phyloP scores from a whole-genome alignment of 441 rosid genomes.

The Gossypium gossypioides region DNA sequence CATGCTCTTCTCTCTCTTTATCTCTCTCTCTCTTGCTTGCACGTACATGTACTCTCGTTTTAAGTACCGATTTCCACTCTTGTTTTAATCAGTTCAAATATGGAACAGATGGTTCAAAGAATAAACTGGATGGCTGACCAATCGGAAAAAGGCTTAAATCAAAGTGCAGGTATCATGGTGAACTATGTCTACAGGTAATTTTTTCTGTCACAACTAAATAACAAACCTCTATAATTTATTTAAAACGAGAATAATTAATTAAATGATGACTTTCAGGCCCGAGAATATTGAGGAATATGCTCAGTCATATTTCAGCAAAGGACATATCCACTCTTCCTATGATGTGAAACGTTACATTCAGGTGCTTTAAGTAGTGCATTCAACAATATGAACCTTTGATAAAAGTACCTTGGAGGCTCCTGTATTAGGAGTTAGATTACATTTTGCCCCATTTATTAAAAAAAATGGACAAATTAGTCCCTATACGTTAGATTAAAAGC shows the following conservation, averaged over 20 bases:
- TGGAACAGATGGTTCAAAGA: slow-evolving; percentile 74
- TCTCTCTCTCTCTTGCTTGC: not conserved
- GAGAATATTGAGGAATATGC: slow-evolving; percentile 74
- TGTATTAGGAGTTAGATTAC: too few relatives aligned
- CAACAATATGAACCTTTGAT: not conserved
- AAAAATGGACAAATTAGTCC: too few relatives aligned
- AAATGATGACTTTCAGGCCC: slow-evolving; percentile 42
- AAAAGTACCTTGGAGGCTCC: too few relatives aligned
- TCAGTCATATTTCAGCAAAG: slow-evolving; percentile 58
- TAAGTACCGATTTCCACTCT: not conserved
- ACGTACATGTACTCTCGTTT: not conserved
- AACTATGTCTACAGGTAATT: slow-evolving; percentile 79
- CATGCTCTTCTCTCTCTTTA: not conserved
- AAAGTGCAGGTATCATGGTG: slow-evolving; percentile 93
- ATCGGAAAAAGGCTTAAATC: slow-evolving; percentile 65
- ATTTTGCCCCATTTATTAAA: too few relatives aligned
- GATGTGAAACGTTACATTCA: slow-evolving; percentile 30
- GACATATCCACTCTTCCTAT: slow-evolving; percentile 58
- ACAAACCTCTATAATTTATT: not conserved
- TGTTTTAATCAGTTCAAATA: not conserved
- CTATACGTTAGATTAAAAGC: too few relatives aligned
- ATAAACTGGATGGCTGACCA: slow-evolving; percentile 92
- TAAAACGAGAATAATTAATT: not conserved
- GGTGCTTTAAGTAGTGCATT: slow-evolving; percentile 19
- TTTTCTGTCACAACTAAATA: not conserved